These are phyloP conservation scores for Scheffersomyces amazonensis DNA, from an alignment of 805 yeast genomes.

Conservation along the genomic window DNA sequence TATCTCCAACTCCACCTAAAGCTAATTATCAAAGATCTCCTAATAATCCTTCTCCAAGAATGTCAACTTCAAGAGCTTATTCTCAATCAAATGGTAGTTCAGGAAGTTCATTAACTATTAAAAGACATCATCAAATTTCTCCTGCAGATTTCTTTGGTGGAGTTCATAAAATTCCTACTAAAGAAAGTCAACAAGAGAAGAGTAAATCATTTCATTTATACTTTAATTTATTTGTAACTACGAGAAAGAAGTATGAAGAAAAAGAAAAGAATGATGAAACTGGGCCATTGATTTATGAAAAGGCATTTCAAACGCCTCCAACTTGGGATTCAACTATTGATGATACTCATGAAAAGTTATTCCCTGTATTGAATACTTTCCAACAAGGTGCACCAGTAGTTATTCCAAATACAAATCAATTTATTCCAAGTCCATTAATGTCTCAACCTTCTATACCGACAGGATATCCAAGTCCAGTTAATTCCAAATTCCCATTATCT, in stretches of 20 bases:
- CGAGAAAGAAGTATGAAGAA: constrained; percentile 29
- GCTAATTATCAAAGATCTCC: constrained; percentile 20
- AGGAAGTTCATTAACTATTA: constrained; percentile 10
- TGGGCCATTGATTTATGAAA: constrained; percentile 42
- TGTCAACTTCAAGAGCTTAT: constrained; percentile 29
- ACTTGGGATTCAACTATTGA: constrained; percentile 68
- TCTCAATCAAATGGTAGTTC: constrained; percentile 16
- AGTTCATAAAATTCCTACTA: constrained; percentile 34
- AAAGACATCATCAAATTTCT: constrained; percentile 36
- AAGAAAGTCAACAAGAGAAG: constrained; percentile 31
- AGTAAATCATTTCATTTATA: constrained; percentile 34
- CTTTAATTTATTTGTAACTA: constrained; percentile 53
- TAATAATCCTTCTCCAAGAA: constrained; percentile 32
- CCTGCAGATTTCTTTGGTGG: constrained; percentile 45
- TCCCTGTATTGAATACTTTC: constrained; percentile 37
- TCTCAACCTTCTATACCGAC: constrained; percentile 16
- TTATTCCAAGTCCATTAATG: constrained; percentile 30
- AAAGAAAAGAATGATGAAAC: constrained; percentile 8
- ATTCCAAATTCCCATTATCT: constrained; percentile 21
- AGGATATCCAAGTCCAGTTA: constrained; percentile 14
- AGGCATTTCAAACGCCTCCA: constrained; percentile 71
- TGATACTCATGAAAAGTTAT: constrained; percentile 51
- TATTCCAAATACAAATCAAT: constrained; percentile 18
- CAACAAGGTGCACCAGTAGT: constrained; percentile 9
- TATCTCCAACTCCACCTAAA: constrained; percentile 26